These are phyloP conservation scores for Xerocomus amazonicus DNA, from an alignment of 1,284 basidiomycete genomes.

Conservation along the genomic window DNA sequence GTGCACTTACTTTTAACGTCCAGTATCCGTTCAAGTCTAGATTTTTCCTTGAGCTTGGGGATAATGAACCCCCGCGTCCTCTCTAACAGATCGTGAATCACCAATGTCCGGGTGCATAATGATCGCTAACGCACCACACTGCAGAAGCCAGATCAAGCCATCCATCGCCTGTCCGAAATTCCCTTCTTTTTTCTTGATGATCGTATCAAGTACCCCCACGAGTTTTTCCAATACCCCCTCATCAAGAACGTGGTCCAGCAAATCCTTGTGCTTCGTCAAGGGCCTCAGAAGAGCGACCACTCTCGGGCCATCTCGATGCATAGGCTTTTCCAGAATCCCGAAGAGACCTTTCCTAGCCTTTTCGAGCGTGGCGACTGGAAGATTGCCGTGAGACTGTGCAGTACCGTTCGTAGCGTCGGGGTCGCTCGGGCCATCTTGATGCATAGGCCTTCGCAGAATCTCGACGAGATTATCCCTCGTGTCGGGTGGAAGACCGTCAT, in stretches of 20 bases:
- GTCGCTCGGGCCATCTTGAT: background rate
- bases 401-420: too few relatives aligned
- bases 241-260: slow-evolving; percentile 15
- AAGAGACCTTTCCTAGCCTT: slow-evolving; percentile 9
- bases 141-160: slow-evolving; percentile 16
- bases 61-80: background rate
- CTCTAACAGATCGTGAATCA: slow-evolving; percentile 9
- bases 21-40: too few relatives aligned
- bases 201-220: slow-evolving; percentile 12
- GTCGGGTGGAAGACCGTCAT: too few relatives aligned
- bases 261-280: slow-evolving; percentile 11
- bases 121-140: slow-evolving; percentile 14
- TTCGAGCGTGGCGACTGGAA: background rate
- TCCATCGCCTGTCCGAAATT: slow-evolving; percentile 23
- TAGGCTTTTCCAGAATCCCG: slow-evolving; percentile 7
- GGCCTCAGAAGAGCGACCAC: slow-evolving; percentile 22
- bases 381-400: too few relatives aligned
- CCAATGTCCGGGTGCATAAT: background rate
- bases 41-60: too few relatives aligned
- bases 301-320: slow-evolving; percentile 18
- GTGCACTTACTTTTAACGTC: too few relatives aligned
- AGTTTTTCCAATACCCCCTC: slow-evolving; percentile 10
- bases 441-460: background rate
- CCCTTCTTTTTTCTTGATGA: background rate
- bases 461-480: too few relatives aligned